phyloP scores from a whole-genome alignment of 176 grass and related monocot species.

The Lolium perenne region DNA sequence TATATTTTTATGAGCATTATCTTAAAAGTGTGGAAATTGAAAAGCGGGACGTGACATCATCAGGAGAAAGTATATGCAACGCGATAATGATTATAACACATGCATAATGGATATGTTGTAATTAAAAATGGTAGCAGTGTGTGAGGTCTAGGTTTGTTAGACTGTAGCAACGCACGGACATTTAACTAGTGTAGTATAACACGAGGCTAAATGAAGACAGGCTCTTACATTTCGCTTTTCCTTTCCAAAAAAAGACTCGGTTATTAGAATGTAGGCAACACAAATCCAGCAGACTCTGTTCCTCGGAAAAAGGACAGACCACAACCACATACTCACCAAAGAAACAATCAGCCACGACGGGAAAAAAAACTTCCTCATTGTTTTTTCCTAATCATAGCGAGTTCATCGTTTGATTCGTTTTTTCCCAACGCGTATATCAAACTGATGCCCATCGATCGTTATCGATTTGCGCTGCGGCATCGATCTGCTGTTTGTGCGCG shows the following conservation, averaged over 20 bases:
- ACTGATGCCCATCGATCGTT: slow-evolving; percentile 6
- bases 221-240: neutral
- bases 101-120: too few relatives aligned
- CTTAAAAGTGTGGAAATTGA: too few relatives aligned
- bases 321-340: slow-evolving; percentile 18
- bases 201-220: too few relatives aligned
- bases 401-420: neutral
- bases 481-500: slow-evolving; percentile 10
- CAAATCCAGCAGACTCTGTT: neutral
- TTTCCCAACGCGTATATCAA: slow-evolving; percentile 28
- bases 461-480: neutral
- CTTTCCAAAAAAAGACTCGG: neutral
- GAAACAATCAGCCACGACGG: neutral
- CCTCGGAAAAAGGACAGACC: slow-evolving; percentile 47
- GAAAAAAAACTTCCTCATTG: neutral
- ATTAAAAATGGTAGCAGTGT: too few relatives aligned
- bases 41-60: too few relatives aligned
- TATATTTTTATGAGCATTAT: too few relatives aligned
- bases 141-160: too few relatives aligned
- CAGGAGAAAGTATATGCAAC: too few relatives aligned
- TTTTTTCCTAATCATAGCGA: slow-evolving; percentile 45
- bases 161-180: too few relatives aligned
- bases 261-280: slow-evolving; percentile 33
- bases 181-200: too few relatives aligned
- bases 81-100: too few relatives aligned